phyloP scores from a whole-genome alignment of 1,139 yeast genomes.

The Diutina mesorugosa region DNA sequence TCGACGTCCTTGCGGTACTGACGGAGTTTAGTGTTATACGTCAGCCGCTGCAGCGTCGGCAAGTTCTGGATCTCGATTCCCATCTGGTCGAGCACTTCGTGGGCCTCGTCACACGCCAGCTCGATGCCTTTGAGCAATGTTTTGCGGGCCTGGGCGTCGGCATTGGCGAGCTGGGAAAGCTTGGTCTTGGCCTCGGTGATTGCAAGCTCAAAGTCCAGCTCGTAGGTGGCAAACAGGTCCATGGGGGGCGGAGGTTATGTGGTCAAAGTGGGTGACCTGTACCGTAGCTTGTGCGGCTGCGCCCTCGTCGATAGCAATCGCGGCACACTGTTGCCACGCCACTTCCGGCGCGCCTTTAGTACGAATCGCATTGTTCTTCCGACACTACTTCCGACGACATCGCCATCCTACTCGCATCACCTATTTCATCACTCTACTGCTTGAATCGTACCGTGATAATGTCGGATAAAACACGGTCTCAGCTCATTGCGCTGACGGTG shows the following conservation, averaged over 20 bases:
- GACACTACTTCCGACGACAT: neutral
- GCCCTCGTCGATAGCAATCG: neutral
- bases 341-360: neutral
- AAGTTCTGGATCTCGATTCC: conserved; percentile 69
- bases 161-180: conserved; percentile 41
- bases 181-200: conserved; percentile 59
- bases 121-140: conserved; percentile 47
- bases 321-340: neutral
- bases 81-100: conserved; percentile 73
- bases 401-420: neutral
- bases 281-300: neutral
- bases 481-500: conserved; percentile 19
- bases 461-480: neutral
- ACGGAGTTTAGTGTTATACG: conserved; percentile 59
- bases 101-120: conserved; percentile 62
- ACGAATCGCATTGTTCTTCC: neutral
- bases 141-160: conserved; percentile 37
- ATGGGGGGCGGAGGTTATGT: neutral
- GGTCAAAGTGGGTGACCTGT: neutral
- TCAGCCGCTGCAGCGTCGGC: conserved; percentile 57
- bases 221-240: conserved; percentile 47
- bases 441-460: neutral
- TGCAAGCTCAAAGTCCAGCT: conserved; percentile 62
- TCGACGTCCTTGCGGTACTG: conserved; percentile 54
- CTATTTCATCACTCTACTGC: neutral